Base-by-base conservation (phyloP, 768 basidiomycete genomes). In the Leccinum imitatum region DNA sequence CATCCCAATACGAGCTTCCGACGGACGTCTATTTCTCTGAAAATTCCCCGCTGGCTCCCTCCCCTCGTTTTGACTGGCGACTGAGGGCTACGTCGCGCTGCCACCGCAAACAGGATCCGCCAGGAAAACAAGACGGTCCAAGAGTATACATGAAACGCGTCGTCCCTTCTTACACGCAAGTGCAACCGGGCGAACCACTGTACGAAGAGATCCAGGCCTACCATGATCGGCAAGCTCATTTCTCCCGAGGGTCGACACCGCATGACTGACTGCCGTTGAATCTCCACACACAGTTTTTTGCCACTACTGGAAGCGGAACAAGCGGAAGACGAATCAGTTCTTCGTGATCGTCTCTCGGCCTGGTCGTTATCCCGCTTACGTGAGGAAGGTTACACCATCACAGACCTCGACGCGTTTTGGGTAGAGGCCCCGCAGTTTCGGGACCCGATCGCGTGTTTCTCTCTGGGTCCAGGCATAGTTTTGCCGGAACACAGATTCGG, bases 301-400 rank as follows among this genome's bases (percentile, higher is more conserved):
- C 77, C 79, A 1, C 61, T 84, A 7, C 64, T 84, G 8, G 71
- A 77, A 10, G 78, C 81, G 13, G 92, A 94, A 72, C 85, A 87
- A 69, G 79, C 76, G 1, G 84, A 90, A 65, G 84, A 82, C 41
- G 84, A 87, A 62, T 79, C 80, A 1, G 78, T 83, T 1, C 69
- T 90, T 23, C 79, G 78, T 53, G 78, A 89, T 61, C 84, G 92
- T 37, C 78, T 94, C 15, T 77, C 84, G 1, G 82, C 80, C 15
- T 93, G 91, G 92, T 77, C 83, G 11, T 58, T 87, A 4, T 75
- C 79, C 27, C 80, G 82, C 21, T 75, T 93, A 47, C 74, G 79
- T 63, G 75, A 81, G n/a, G 87, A 89, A 64, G 92, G 92, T 0
- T 93, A 91, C 66, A 83, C 85, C 54, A 67, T 94, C 33, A 87